These are phyloP conservation scores for Colletotrichum incanum DNA, from an alignment of 2,329 filamentous ascomycete species.

Conservation along the genomic window DNA sequence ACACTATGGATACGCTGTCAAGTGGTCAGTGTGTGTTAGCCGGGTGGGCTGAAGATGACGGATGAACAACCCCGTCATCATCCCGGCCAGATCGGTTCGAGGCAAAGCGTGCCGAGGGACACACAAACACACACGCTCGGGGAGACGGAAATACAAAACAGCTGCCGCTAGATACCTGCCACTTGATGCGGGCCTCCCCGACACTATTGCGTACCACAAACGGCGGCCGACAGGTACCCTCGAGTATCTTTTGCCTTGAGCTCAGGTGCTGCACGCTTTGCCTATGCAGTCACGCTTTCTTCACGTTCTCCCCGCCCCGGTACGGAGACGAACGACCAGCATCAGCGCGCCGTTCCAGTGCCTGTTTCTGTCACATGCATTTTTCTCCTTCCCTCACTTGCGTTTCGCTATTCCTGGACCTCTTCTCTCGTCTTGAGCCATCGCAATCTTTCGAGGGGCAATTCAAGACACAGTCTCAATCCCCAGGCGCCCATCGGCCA, in stretches of 20 bases:
- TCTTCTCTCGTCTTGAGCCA: constrained; percentile 18
- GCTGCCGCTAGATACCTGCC: constrained; percentile 21
- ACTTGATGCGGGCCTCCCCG: constrained; percentile 18
- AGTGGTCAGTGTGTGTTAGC: constrained; percentile 18
- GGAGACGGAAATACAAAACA: constrained; percentile 28
- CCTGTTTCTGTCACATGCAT: constrained; percentile 38
- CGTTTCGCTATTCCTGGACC: constrained; percentile 28
- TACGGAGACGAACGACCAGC: constrained; percentile 2
- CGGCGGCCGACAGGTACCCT: constrained; percentile 26
- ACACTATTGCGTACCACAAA: constrained; percentile 15
- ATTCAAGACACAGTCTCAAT: constrained; percentile 29
- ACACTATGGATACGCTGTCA: constrained; percentile 1
- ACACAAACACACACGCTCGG: constrained; percentile 4
- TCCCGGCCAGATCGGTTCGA: constrained; percentile 40
- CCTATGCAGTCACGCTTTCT: constrained; percentile 14
- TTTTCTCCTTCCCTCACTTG: constrained; percentile 25
- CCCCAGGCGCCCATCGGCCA: constrained; percentile 14
- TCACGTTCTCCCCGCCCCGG: constrained; percentile 17
- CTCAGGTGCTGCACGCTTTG: constrained; percentile 17
- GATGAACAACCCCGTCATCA: constrained; percentile 42
- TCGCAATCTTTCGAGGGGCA: constrained; percentile 25
- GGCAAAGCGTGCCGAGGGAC: constrained; percentile 32
- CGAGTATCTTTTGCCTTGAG: constrained; percentile 28
- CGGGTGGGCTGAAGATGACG: constrained; percentile 29
- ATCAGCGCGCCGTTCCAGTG: not conserved